Conservation (phyloP, 2,329 filamentous ascomycete genomes). For the Penicillium sp. region DNA sequence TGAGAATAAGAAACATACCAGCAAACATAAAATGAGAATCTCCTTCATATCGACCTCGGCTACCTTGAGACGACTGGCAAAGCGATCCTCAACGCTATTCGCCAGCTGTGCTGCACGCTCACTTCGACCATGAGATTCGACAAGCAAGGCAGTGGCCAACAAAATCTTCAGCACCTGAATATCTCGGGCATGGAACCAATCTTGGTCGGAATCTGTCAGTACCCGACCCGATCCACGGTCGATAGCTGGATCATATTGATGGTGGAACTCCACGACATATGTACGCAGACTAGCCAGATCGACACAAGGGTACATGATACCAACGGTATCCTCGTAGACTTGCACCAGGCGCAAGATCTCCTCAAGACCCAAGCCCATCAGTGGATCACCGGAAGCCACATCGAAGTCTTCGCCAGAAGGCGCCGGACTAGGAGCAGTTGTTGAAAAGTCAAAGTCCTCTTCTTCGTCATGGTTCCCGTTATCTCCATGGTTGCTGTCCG, state of each 20-base stretch:
- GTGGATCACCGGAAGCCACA: slow-evolving; percentile 61
- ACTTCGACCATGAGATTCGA: slow-evolving; percentile 76
- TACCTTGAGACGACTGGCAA: slow-evolving; percentile 34
- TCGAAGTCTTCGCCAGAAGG: slow-evolving; percentile 24
- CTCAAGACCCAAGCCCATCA: slow-evolving; percentile 71
- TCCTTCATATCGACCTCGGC: slow-evolving; percentile 43
- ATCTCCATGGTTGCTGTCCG: background rate
- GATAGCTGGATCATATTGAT: slow-evolving; percentile 5
- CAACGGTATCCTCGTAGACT: slow-evolving; percentile 83
- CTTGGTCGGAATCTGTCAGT: slow-evolving; percentile 22
- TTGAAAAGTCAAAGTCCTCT: slow-evolving; percentile 22
- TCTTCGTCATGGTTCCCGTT: slow-evolving; percentile 16
- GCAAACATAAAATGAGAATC: slow-evolving; percentile 32
- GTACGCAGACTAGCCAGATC: slow-evolving; percentile 68
- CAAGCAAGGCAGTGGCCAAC: slow-evolving; percentile 70
- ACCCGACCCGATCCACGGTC: background rate
- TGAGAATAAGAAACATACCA: slow-evolving; percentile 18
- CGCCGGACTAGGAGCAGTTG: slow-evolving; percentile 19
- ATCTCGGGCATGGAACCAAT: slow-evolving; percentile 46
- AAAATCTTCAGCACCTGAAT: slow-evolving; percentile 77
- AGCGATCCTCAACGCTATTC: slow-evolving; percentile 37
- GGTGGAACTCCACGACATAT: slow-evolving; percentile 30
- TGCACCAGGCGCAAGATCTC: slow-evolving; percentile 76
- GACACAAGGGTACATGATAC: slow-evolving; percentile 84
- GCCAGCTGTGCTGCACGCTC: slow-evolving; percentile 47